Conservation (phyloP, 352 stramenopile species). For the Hyaloperonospora arabidopsidis region DNA sequence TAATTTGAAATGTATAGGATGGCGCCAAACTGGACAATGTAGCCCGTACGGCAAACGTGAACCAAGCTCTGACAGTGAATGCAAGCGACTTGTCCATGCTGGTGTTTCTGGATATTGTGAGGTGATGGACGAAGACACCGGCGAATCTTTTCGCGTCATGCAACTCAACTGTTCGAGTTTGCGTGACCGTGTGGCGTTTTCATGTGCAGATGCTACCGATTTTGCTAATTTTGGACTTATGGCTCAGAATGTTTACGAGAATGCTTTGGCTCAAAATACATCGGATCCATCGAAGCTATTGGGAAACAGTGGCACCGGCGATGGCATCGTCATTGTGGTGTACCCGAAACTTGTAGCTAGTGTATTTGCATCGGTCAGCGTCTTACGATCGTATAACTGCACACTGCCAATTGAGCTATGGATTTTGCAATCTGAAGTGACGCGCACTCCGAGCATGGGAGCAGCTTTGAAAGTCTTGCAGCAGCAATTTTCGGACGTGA, state of each 20-base stretch:
- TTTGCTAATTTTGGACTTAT: no score
- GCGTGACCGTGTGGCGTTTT: slow-evolving; percentile 26
- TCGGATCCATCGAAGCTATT: slow-evolving; percentile 18
- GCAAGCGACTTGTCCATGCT: slow-evolving; percentile 16
- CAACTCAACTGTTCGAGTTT: slow-evolving; percentile 47
- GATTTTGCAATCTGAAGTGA: slow-evolving; percentile 40
- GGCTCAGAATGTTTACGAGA: no score
- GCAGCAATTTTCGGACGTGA: slow-evolving; percentile 18
- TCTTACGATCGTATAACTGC: slow-evolving; percentile 36
- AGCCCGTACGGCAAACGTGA: slow-evolving; percentile 36
- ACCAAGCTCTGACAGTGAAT: slow-evolving; percentile 16
- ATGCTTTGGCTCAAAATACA: no score
- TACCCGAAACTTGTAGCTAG: slow-evolving; percentile 58
- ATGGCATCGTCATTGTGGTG: slow-evolving; percentile 63
- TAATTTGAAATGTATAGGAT: slow-evolving; percentile 51
- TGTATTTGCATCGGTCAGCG: slow-evolving; percentile 35
- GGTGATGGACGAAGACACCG: slow-evolving; percentile 42
- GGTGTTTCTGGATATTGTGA: slow-evolving; percentile 51
- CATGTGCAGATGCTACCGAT: slow-evolving; percentile 12
- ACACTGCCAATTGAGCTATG: slow-evolving; percentile 52
- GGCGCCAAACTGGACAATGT: slow-evolving; percentile 49
- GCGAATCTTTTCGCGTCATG: slow-evolving; percentile 63
- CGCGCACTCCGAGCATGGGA: slow-evolving; percentile 14
- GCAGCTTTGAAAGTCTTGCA: slow-evolving; percentile 20
- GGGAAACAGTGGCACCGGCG: slow-evolving; percentile 25